Conservation (phyloP, 2,329 filamentous ascomycete species). For the Cryphonectria japonica region DNA sequence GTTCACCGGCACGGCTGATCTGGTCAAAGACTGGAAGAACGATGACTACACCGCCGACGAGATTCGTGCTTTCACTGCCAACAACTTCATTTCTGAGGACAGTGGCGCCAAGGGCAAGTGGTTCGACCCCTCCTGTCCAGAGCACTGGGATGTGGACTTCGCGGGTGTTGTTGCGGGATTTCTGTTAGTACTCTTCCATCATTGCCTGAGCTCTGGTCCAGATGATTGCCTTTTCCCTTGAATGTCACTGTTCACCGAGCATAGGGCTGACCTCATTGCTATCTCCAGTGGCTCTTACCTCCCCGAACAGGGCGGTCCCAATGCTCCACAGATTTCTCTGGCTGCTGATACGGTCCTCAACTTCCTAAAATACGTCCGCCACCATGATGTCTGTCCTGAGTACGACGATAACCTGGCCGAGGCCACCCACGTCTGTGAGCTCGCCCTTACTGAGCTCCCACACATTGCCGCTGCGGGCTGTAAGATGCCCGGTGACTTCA, state of each 20-base stretch:
- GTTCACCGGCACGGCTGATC: conserved; percentile 62
- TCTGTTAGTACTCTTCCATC: conserved; percentile 56
- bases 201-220: conserved; percentile 2
- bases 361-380: conserved; percentile 85
- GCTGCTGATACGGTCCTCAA: conserved; percentile 75
- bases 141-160: conserved; percentile 82
- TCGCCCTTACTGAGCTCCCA: conserved; percentile 69
- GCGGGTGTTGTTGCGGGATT: conserved; percentile 76
- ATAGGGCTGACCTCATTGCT: not conserved
- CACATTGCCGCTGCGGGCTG: conserved; percentile 55
- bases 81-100: conserved; percentile 58
- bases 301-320: conserved; percentile 59
- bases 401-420: conserved; percentile 68
- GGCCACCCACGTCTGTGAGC: conserved; percentile 68
- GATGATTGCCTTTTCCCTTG: not conserved
- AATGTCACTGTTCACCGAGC: too few species aligned
- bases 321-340: conserved; percentile 57
- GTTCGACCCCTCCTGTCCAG: conserved; percentile 53
- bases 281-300: conserved; percentile 57
- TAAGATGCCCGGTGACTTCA: conserved; percentile 77
- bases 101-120: conserved; percentile 45
- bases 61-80: conserved; percentile 66
- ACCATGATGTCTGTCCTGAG: conserved; percentile 86
- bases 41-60: conserved; percentile 60
- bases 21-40: conserved; percentile 43